These are phyloP conservation scores for Serendipita indica DNA, from an alignment of 768 basidiomycete genomes.

Conservation along the genomic window DNA sequence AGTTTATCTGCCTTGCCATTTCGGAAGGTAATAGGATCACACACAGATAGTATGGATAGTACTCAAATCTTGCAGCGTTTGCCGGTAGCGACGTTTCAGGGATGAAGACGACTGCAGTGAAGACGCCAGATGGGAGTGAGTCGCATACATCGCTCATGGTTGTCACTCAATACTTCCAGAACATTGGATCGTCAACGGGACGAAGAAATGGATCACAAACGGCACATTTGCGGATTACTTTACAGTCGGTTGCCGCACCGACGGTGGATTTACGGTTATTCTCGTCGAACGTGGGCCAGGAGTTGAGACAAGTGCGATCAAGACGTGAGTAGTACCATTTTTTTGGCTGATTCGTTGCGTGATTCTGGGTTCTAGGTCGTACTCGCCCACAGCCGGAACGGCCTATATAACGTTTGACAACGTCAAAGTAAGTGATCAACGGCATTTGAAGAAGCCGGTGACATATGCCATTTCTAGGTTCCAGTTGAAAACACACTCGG, in stretches of 20 bases:
- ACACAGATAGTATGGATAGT: no score
- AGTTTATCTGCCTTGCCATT: slow-evolving; percentile 77
- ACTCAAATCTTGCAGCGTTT: slow-evolving; percentile 34
- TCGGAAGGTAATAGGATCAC: slow-evolving; percentile 46
- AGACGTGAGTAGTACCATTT: slow-evolving; percentile 30
- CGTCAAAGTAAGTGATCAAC: no score
- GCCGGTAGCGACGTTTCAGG: slow-evolving; percentile 79
- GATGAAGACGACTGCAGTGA: slow-evolving; percentile 62
- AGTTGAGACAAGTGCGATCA: slow-evolving; percentile 72
- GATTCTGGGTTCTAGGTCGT: slow-evolving; percentile 26
- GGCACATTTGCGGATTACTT: slow-evolving; percentile 20
- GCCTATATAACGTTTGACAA: slow-evolving; percentile 71
- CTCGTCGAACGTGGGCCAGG: slow-evolving; percentile 71
- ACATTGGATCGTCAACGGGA: slow-evolving; percentile 72
- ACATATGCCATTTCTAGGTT: no score
- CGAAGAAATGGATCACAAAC: slow-evolving; percentile 80
- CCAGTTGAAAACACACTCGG: slow-evolving; percentile 82
- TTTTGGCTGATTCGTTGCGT: neutral
- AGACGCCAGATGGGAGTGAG: slow-evolving; percentile 55
- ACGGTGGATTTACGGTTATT: slow-evolving; percentile 68
- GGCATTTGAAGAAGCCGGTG: no score
- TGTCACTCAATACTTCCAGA: slow-evolving; percentile 20
- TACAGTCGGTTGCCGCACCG: slow-evolving; percentile 21
- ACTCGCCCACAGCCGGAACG: slow-evolving; percentile 79
- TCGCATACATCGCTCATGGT: neutral